Evolutionary conservation across 164 flowering plant genomes (phyloP).

Genomic region (Malania oleifera): DNA sequence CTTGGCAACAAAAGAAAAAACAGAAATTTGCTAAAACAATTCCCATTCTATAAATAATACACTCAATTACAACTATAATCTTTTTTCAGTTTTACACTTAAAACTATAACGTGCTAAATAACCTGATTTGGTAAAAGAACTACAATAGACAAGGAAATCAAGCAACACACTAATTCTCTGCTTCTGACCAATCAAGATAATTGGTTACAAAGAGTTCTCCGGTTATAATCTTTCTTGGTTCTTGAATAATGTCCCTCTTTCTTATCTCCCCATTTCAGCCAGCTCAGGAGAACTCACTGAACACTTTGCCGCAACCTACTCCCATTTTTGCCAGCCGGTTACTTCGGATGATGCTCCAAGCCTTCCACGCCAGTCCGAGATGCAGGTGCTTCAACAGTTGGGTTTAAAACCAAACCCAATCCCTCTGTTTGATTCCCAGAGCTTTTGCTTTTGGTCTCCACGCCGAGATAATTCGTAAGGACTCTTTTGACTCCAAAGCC

Average conservation of each 20-base stretch:
- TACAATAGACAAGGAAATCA: not conserved
- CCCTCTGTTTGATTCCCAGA: slow-evolving; percentile 27
- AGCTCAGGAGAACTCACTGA: not conserved
- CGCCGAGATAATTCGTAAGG: slow-evolving; percentile 68
- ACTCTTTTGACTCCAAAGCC: slow-evolving; percentile 75
- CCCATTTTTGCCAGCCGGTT: slow-evolving; percentile 10
- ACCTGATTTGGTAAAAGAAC: too few relatives aligned
- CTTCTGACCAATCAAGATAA: not conserved
- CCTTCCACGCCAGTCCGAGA: slow-evolving; percentile 13
- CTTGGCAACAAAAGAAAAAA: too few relatives aligned
- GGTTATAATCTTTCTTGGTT: not conserved
- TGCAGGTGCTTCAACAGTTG: slow-evolving; percentile 6
- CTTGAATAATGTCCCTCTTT: not conserved
- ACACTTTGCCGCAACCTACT: not conserved
- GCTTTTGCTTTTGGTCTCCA: slow-evolving; percentile 42
- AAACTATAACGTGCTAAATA: too few relatives aligned
- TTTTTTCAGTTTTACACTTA: too few relatives aligned
- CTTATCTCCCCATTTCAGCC: not conserved
- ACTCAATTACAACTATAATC: too few relatives aligned
- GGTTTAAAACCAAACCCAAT: slow-evolving; percentile 13
- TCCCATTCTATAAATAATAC: too few relatives aligned
- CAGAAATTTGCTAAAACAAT: too few relatives aligned
- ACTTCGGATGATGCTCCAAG: slow-evolving; percentile 11
- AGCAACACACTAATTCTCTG: not conserved
- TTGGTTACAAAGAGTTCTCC: not conserved